These are phyloP conservation scores for Cynara cardunculus DNA, from an alignment of 129 eudicot genomes.

Conservation along the genomic window DNA sequence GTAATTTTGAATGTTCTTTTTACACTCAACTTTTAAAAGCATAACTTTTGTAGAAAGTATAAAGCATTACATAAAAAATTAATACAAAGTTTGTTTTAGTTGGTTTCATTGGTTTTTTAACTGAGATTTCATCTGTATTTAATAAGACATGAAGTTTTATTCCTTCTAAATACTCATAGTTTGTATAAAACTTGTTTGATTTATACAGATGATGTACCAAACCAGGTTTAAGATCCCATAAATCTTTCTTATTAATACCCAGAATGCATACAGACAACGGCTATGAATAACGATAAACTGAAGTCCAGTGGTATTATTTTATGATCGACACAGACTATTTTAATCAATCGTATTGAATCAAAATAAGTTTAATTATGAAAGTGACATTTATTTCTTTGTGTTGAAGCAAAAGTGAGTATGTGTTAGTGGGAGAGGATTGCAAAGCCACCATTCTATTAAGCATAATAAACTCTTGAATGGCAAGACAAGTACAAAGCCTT, in stretches of 20 bases:
- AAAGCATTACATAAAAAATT: neutral
- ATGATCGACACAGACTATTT: neutral
- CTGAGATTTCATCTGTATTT: neutral
- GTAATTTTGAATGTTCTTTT: neutral
- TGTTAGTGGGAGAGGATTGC: neutral
- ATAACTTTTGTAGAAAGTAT: neutral
- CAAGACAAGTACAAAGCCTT: constrained; percentile 8
- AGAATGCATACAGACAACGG: neutral
- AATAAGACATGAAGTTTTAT: neutral
- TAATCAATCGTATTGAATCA: neutral
- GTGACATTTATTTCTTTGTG: constrained; percentile 4
- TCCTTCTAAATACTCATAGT: neutral
- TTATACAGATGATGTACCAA: neutral
- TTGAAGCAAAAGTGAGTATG: neutral
- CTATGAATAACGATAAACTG: neutral
- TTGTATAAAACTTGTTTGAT: neutral
- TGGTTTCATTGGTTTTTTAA: neutral
- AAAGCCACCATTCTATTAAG: neutral
- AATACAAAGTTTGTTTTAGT: neutral
- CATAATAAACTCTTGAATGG: constrained; percentile 2
- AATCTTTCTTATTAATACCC: neutral
- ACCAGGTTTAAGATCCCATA: neutral
- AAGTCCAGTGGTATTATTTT: neutral
- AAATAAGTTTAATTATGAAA: neutral
- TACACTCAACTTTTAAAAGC: neutral